Evolutionary conservation across 176 grass and related monocot genomes (phyloP).

Genomic region (Elaeis guineensis): DNA sequence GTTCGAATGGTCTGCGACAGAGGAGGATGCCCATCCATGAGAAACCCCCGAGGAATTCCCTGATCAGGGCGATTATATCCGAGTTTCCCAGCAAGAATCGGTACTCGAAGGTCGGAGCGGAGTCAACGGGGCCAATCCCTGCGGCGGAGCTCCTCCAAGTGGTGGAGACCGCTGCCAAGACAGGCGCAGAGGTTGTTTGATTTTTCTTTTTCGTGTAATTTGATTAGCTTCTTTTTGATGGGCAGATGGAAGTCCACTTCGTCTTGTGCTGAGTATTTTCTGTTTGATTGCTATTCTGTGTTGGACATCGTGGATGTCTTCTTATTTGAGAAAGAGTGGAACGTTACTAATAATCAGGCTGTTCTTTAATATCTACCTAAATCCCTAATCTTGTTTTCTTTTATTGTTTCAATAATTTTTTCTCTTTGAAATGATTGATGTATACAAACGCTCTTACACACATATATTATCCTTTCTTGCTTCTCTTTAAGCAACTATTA

Average conservation of each 20-base stretch:
- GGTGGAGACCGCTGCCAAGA: conserved; percentile 63
- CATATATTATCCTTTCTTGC: no score
- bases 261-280: neutral
- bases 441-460: no score
- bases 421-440: no score
- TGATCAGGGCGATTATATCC: neutral
- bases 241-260: neutral
- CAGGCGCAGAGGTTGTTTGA: conserved; percentile 56
- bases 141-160: conserved; percentile 58
- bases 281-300: neutral
- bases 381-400: no score
- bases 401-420: no score
- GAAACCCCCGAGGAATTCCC: neutral
- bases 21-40: neutral
- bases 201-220: neutral
- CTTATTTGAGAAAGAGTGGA: no score
- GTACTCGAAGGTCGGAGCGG: conserved; percentile 62
- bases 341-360: no score
- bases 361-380: no score
- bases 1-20: no score
- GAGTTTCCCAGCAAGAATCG: conserved; percentile 18
- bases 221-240: conserved; percentile 10
- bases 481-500: no score
- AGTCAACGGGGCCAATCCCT: conserved; percentile 73
- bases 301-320: neutral